These are phyloP conservation scores for Chlorencoelia australis DNA, from an alignment of 2,329 filamentous ascomycete species.

Conservation along the genomic window DNA sequence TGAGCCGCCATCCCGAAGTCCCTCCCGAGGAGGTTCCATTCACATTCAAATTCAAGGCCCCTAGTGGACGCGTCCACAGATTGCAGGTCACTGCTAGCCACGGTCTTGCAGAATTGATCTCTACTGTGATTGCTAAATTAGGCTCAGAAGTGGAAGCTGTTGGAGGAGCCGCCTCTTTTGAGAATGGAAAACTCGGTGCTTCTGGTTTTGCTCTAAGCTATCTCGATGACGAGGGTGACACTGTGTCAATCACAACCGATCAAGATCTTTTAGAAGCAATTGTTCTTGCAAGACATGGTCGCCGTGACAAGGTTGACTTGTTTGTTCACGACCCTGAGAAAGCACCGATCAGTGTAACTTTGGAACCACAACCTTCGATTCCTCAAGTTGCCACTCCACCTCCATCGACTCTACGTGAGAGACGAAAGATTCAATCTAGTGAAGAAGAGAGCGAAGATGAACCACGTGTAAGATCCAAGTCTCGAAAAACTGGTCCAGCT, in stretches of 20 bases:
- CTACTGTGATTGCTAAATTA: conserved; percentile 72
- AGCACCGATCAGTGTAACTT: conserved; percentile 62
- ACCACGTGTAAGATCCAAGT: conserved; percentile 32
- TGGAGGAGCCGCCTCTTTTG: conserved; percentile 68
- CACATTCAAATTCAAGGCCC: conserved; percentile 98
- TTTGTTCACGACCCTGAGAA: conserved; percentile 92
- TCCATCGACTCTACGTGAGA: conserved; percentile 41
- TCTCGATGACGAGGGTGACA: conserved; percentile 92
- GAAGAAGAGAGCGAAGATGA: conserved; percentile 44
- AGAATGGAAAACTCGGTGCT: conserved; percentile 67
- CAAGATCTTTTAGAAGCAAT: conserved; percentile 89
- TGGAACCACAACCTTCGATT: conserved; percentile 45
- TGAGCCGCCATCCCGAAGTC: conserved; percentile 43
- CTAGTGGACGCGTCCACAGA: conserved; percentile 86
- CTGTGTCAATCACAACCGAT: conserved; percentile 92
- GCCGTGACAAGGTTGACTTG: conserved; percentile 87
- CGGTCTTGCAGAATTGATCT: conserved; percentile 71
- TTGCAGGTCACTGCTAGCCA: conserved; percentile 74
- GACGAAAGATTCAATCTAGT: conserved; percentile 32
- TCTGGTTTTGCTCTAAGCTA: conserved; percentile 90
- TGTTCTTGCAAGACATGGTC: conserved; percentile 64
- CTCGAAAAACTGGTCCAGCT: conserved; percentile 26
- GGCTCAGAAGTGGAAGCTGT: conserved; percentile 74
- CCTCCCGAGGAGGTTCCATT: conserved; percentile 67
- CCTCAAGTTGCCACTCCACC: conserved; percentile 43